phyloP scores from a whole-genome alignment of 306 rosid species.

The Gleditsia sinensis region DNA sequence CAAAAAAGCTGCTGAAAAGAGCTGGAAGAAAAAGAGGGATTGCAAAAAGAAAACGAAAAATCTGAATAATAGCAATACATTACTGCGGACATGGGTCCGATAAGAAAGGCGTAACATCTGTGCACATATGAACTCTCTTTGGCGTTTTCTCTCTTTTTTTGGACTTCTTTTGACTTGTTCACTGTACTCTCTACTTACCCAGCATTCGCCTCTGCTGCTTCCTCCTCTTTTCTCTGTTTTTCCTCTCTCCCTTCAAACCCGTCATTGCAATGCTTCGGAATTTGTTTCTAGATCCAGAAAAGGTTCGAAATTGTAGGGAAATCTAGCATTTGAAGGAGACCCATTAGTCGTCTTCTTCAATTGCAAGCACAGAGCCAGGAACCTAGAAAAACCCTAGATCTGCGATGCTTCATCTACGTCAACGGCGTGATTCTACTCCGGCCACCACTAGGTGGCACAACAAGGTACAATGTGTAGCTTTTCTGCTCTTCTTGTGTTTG shows the following conservation, averaged over 20 bases:
- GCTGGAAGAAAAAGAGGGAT: slow-evolving; percentile 10
- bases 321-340: slow-evolving; percentile 22
- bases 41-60: neutral
- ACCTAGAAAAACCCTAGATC: slow-evolving; percentile 82
- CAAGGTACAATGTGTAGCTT: slow-evolving; percentile 55
- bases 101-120: slow-evolving; percentile 13
- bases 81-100: slow-evolving; percentile 50
- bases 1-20: slow-evolving; percentile 38
- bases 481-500: slow-evolving; percentile 10
- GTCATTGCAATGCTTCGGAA: slow-evolving; percentile 29
- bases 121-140: slow-evolving; percentile 35
- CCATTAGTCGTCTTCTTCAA: neutral
- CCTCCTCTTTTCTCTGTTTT: neutral
- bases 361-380: neutral
- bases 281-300: slow-evolving; percentile 71
- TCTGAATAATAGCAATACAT: neutral
- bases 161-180: slow-evolving; percentile 69
- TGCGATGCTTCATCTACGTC: slow-evolving; percentile 89
- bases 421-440: slow-evolving; percentile 91
- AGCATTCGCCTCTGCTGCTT: neutral
- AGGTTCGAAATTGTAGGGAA: slow-evolving; percentile 35
- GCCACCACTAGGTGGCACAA: slow-evolving; percentile 85
- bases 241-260: neutral
- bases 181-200: slow-evolving; percentile 3
- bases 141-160: slow-evolving; percentile 46